These are phyloP conservation scores for Begonia loranthoides DNA, from an alignment of 306 rosid genomes.

Conservation along the genomic window DNA sequence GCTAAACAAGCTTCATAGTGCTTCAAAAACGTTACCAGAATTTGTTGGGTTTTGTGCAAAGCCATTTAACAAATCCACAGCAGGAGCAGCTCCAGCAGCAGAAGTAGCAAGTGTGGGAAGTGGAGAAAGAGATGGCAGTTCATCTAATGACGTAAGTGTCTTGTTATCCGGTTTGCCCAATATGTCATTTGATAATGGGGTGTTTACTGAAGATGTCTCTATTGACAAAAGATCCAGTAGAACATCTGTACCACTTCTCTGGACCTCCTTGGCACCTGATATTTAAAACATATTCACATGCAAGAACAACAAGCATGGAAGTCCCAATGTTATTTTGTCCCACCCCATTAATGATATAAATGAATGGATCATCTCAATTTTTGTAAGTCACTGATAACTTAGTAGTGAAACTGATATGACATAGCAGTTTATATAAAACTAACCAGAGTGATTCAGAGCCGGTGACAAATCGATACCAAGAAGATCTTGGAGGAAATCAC, in stretches of 20 bases:
- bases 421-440: slow-evolving; percentile 13
- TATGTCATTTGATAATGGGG: slow-evolving; percentile 39
- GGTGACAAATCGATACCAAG: slow-evolving; percentile 64
- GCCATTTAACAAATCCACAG: slow-evolving; percentile 70
- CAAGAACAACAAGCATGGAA: slow-evolving; percentile 9
- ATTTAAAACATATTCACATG: background rate
- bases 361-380: too few species aligned
- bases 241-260: slow-evolving; percentile 55
- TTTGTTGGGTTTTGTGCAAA: slow-evolving; percentile 36
- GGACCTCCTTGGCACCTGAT: slow-evolving; percentile 40
- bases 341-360: too few species aligned
- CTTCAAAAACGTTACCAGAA: slow-evolving; percentile 25
- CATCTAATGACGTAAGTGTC: slow-evolving; percentile 43
- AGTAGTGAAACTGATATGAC: too few species aligned
- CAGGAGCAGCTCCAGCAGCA: slow-evolving; percentile 40
- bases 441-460: slow-evolving; percentile 55
- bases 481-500: slow-evolving; percentile 87
- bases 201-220: slow-evolving; percentile 37
- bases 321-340: too few species aligned
- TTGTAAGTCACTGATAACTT: too few species aligned
- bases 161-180: slow-evolving; percentile 38
- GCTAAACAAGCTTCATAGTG: slow-evolving; percentile 3
- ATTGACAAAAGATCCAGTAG: slow-evolving; percentile 75
- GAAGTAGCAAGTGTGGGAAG: slow-evolving; percentile 37
- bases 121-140: slow-evolving; percentile 44